phyloP scores from a whole-genome alignment of 768 basidiomycete genomes.

The Podaxis carcinomalis region DNA sequence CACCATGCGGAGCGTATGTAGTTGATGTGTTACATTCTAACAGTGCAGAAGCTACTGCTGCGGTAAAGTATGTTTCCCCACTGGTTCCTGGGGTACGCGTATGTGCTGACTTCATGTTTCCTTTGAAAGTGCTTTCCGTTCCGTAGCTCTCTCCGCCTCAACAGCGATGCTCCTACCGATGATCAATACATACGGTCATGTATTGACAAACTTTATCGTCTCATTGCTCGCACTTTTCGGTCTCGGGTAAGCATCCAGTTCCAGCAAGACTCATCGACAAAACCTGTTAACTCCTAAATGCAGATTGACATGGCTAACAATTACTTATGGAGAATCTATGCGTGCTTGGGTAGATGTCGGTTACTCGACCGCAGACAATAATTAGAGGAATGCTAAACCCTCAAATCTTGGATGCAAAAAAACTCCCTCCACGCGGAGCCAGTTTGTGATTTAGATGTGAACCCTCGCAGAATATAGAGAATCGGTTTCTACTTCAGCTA shows the following conservation, averaged over 20 bases:
- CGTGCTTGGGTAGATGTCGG: slow-evolving; percentile 10
- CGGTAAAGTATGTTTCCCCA: slow-evolving; percentile 36
- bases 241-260: slow-evolving; percentile 38
- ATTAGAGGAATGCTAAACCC: not conserved
- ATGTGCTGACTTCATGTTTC: not conserved
- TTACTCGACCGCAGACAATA: slow-evolving; percentile 2
- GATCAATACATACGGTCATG: slow-evolving; percentile 49
- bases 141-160: slow-evolving; percentile 35
- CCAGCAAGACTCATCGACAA: not conserved
- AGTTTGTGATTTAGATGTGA: too few species aligned
- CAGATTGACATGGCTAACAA: slow-evolving; percentile 49
- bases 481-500: too few species aligned
- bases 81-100: not conserved
- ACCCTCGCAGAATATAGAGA: too few species aligned
- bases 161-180: slow-evolving; percentile 48
- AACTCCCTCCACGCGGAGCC: too few species aligned
- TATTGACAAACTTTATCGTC: slow-evolving; percentile 39
- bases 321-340: slow-evolving; percentile 53
- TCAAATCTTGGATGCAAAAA: too few species aligned
- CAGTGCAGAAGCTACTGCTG: slow-evolving; percentile 62
- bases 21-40: slow-evolving; percentile 57
- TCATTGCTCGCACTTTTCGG: slow-evolving; percentile 45
- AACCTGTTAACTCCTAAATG: not conserved
- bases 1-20: slow-evolving; percentile 52
- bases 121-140: slow-evolving; percentile 39